Base-by-base conservation (phyloP, 2,329 filamentous ascomycete genomes). In the Penicillium olsonii region DNA sequence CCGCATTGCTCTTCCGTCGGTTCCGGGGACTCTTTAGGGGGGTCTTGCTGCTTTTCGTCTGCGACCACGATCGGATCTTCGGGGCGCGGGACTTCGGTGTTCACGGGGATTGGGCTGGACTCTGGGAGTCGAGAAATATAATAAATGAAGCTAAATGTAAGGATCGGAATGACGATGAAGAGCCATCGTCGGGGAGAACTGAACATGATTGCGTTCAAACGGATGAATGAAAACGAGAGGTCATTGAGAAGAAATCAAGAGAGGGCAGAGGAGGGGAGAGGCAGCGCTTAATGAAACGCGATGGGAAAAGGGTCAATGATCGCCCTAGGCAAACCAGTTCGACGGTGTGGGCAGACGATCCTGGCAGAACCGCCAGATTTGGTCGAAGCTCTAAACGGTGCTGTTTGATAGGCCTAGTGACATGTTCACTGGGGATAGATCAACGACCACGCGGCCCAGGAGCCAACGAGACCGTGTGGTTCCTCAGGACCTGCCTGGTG, bases 141-240 rank as follows among this genome's bases (percentile, higher is more conserved):
- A 31, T 58, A 62, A 17, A 63, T 29, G 5, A 62, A 22, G 12
- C 48, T 19, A 22, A 62, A 37, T 35, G 53, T 53, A 52, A 63
- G 35, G 50, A 63, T 33, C 14, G 59, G 59, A 42, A 60, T 55
- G 50, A 49, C 45, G 50, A 62, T 42, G 54, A 62, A 41, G 14
- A 62, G 43, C 59, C 60, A 61, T 57, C 59, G 57, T 52, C 57
- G 54, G 17, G 56, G 47, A 43, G 58, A 56, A 51, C 22, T 54
- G 18, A 57, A 55, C 59, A 62, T 62, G 43, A 29, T 61, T 35
- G 41, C 39, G 34, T 27, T 38, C 22, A 31, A 41, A 39, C 20
- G 19, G 41, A 37, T 45, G 15, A 48, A 37, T 27, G 40, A 44
- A 26, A 47, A 54, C 48, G 37, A 47, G 49, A 31, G 35, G 24